Conservation (phyloP, 2,329 filamentous ascomycete species). For the Penicillium rolfsii region DNA sequence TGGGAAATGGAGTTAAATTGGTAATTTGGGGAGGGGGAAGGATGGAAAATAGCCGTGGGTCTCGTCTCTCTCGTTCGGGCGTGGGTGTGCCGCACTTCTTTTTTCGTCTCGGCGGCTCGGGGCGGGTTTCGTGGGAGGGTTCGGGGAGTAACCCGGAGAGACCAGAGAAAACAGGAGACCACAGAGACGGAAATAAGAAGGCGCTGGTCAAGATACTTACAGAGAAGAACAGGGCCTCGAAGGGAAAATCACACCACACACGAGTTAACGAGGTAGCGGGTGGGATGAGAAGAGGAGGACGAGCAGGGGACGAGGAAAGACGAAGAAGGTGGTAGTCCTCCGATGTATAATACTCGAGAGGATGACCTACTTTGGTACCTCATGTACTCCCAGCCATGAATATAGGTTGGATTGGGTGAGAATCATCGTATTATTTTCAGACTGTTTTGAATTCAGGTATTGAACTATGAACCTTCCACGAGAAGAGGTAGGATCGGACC, state of each 20-base stretch:
- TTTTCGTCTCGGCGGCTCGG: constrained; percentile 18
- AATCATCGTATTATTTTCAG: neutral
- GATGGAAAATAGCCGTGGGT: constrained; percentile 21
- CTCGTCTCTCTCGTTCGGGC: constrained; percentile 7
- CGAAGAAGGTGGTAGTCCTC: constrained; percentile 29
- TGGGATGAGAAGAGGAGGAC: constrained; percentile 21
- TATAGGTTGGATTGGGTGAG: neutral
- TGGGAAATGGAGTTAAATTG: neutral
- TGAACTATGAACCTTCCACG: neutral
- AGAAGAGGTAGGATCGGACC: neutral
- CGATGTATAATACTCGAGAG: constrained; percentile 3
- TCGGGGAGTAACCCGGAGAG: neutral
- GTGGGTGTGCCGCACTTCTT: constrained; percentile 8
- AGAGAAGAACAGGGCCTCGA: constrained; percentile 25
- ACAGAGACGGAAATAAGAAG: neutral
- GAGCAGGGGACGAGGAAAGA: constrained; percentile 26
- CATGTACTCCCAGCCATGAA: neutral
- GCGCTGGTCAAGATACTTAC: constrained; percentile 29
- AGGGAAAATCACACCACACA: constrained; percentile 36
- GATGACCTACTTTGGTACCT: neutral
- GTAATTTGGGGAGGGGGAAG: neutral
- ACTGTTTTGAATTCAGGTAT: neutral
- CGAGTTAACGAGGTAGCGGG: constrained; percentile 41
- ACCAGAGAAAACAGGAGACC: neutral
- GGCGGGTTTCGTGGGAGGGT: constrained; percentile 13